These are phyloP conservation scores for Populus ilicifolia DNA, from an alignment of 345 rosid species.

Conservation along the genomic window DNA sequence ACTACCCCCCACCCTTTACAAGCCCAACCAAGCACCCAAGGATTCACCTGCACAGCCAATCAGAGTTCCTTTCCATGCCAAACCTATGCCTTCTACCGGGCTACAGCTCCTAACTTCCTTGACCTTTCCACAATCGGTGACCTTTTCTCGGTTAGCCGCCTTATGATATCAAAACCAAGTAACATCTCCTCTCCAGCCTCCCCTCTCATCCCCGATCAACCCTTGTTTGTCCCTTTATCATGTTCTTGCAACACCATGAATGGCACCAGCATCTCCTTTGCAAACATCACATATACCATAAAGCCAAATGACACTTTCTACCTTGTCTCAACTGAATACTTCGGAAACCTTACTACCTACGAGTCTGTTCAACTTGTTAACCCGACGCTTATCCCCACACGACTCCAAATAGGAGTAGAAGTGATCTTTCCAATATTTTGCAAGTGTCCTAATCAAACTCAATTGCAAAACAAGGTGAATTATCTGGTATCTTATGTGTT, in stretches of 20 bases:
- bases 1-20: conserved; percentile 7
- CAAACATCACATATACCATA: conserved; percentile 48
- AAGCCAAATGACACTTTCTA: conserved; percentile 42
- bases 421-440: conserved; percentile 55
- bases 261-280: conserved; percentile 36
- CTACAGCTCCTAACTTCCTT: conserved; percentile 38
- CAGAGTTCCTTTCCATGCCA: conserved; percentile 50
- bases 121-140: conserved; percentile 59
- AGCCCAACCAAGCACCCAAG: conserved; percentile 45
- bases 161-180: conserved; percentile 54
- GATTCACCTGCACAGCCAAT: conserved; percentile 38
- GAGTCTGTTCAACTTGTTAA: conserved; percentile 59
- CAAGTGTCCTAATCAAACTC: conserved; percentile 55
- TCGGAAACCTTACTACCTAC: conserved; percentile 57
- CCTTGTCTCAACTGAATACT: conserved; percentile 22
- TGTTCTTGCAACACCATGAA: conserved; percentile 53
- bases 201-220: conserved; percentile 40
- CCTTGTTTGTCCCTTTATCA: conserved; percentile 54
- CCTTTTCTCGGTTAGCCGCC: conserved; percentile 57
- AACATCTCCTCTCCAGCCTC: conserved; percentile 54
- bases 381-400: conserved; percentile 44
- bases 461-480: conserved; percentile 22
- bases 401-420: conserved; percentile 35
- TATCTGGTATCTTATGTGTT: conserved; percentile 57
- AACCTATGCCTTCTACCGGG: conserved; percentile 54